phyloP scores from a whole-genome alignment of 805 yeast species.

The Saccharomycopsis oosterbeekiorum region DNA sequence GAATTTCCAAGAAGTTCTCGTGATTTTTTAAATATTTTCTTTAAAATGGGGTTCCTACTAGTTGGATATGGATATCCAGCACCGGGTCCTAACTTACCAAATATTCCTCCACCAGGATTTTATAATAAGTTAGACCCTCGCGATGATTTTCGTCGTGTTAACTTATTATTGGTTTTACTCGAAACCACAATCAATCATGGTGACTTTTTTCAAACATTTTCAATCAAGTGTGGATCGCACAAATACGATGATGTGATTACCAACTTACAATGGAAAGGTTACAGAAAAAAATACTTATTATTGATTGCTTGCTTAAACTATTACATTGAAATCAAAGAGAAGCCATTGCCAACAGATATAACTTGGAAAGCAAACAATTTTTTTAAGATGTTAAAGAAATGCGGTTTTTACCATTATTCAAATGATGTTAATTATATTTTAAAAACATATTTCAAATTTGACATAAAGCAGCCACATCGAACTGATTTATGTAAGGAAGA shows the following conservation, averaged over 20 bases:
- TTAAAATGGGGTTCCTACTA: slow-evolving; percentile 38
- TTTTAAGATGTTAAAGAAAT: neutral
- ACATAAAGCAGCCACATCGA: neutral
- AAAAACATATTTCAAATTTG: neutral
- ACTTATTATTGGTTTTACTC: slow-evolving; percentile 39
- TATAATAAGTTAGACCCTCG: slow-evolving; percentile 45
- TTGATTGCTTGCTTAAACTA: slow-evolving; percentile 49
- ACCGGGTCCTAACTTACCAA: slow-evolving; percentile 22
- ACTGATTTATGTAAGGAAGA: neutral
- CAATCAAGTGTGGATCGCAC: neutral
- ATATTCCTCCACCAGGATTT: slow-evolving; percentile 38
- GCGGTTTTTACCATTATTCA: neutral
- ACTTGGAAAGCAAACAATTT: slow-evolving; percentile 36
- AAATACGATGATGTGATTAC: neutral
- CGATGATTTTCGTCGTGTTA: slow-evolving; percentile 63
- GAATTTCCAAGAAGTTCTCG: neutral
- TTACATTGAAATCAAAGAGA: slow-evolving; percentile 50
- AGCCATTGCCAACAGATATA: slow-evolving; percentile 55
- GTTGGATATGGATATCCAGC: slow-evolving; percentile 56
- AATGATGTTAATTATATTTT: neutral
- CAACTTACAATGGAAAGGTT: neutral
- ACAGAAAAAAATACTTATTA: slow-evolving; percentile 31
- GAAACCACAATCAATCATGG: slow-evolving; percentile 23
- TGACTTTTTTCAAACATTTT: slow-evolving; percentile 11
- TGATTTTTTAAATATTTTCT: slow-evolving; percentile 32